These are phyloP conservation scores for Ambrosiella xylebori DNA, from an alignment of 2,329 filamentous ascomycete genomes.

Conservation along the genomic window DNA sequence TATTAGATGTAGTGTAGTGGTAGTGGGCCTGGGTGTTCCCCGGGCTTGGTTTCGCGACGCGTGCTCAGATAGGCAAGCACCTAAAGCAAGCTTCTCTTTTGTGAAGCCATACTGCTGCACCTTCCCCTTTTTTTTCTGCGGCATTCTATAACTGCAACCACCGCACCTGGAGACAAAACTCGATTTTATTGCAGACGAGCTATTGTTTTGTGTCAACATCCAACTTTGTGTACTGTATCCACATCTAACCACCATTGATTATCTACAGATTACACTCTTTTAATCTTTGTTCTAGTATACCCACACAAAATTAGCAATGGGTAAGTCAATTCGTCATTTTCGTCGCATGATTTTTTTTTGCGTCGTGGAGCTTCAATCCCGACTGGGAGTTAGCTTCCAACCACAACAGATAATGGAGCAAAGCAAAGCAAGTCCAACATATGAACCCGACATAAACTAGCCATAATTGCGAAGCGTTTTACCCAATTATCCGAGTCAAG, in stretches of 20 bases:
- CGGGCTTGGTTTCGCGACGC: slow-evolving; percentile 2
- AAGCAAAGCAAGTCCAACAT: too few species aligned
- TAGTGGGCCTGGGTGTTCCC: not conserved
- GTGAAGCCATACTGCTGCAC: slow-evolving; percentile 6
- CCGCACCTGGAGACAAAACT: not conserved
- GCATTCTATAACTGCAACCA: not conserved
- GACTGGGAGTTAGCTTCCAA: not conserved
- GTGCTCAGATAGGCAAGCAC: slow-evolving; percentile 4
- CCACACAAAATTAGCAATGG: slow-evolving; percentile 5
- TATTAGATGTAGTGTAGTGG: not conserved
- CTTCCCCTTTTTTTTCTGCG: slow-evolving; percentile 10
- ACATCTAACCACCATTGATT: not conserved
- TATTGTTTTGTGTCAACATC: not conserved
- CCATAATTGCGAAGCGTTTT: too few species aligned
- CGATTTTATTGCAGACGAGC: not conserved
- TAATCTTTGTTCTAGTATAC: not conserved
- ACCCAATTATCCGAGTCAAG: too few species aligned
- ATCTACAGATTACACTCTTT: not conserved
- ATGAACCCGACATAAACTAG: too few species aligned
- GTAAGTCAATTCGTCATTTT: slow-evolving; percentile 1
- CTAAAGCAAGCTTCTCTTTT: slow-evolving; percentile 1
- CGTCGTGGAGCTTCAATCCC: not conserved
- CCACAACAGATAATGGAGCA: too few species aligned
- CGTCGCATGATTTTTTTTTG: not conserved
- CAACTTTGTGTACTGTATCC: not conserved